A percentile compares a stretch with the other conserved stretches of the same genome.
These are phyloP conservation scores for Gynandropsis gynandra DNA, from an alignment of 345 rosid genomes.

Conservation along the genomic window DNA sequence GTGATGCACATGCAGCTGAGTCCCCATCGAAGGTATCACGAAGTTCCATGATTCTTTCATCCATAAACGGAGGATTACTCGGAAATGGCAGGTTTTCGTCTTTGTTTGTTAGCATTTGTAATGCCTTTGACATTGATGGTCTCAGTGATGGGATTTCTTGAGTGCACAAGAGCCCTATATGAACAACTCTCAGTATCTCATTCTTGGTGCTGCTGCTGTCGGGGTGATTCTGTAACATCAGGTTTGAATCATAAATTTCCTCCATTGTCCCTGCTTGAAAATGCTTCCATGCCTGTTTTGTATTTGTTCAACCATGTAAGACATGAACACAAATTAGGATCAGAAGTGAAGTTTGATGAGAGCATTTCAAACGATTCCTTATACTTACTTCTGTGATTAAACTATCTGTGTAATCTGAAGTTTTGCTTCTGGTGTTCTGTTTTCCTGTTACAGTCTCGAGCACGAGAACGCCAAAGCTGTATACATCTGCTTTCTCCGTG, in stretches of 20 bases:
- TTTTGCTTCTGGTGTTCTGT: constrained; percentile 68
- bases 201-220: constrained; percentile 37
- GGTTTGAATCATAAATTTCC: constrained; percentile 63
- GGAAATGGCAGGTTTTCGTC: constrained; percentile 63
- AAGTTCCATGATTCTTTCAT: constrained; percentile 76
- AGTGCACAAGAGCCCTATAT: constrained; percentile 69
- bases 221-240: constrained; percentile 33
- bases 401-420: constrained; percentile 72
- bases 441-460: constrained; percentile 74
- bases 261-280: constrained; percentile 61
- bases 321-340: constrained; percentile 13
- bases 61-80: constrained; percentile 76
- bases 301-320: neutral
- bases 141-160: constrained; percentile 68
- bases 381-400: constrained; percentile 59
- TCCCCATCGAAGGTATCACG: constrained; percentile 43
- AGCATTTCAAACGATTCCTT: neutral
- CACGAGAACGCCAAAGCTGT: constrained; percentile 81
- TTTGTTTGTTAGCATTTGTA: constrained; percentile 63
- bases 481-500: constrained; percentile 87
- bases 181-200: constrained; percentile 59
- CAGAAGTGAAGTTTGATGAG: neutral
- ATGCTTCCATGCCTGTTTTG: constrained; percentile 62
- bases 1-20: constrained; percentile 41
- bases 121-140: constrained; percentile 70